Evolutionary conservation across 805 yeast genomes (phyloP).

Genomic region (Candida taoyuanica): DNA sequence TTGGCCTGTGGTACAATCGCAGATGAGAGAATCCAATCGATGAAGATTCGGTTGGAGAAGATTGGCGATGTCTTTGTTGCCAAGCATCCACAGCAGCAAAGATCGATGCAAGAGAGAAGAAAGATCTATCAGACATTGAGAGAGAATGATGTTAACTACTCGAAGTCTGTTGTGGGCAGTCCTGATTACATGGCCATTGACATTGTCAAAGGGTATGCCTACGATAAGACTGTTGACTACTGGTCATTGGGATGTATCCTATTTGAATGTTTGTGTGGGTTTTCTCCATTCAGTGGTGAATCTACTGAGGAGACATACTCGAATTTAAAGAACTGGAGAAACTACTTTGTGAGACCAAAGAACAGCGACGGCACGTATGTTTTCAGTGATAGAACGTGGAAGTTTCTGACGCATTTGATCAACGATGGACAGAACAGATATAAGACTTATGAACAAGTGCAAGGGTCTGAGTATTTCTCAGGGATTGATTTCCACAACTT

Average conservation of each 20-base stretch:
- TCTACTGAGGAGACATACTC: constrained; percentile 92
- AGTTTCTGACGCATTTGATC: constrained; percentile 69
- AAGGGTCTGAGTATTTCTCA: constrained; percentile 71
- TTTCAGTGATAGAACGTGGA: constrained; percentile 96
- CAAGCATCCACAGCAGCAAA: constrained; percentile 43
- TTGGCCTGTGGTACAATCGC: constrained; percentile 95
- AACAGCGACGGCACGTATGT: constrained; percentile 88
- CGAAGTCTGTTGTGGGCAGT: constrained; percentile 94
- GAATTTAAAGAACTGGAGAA: constrained; percentile 89
- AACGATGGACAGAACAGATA: constrained; percentile 75
- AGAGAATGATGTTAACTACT: constrained; percentile 72
- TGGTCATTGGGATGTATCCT: constrained; percentile 99
- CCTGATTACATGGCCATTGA: constrained; percentile 99
- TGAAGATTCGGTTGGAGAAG: constrained; percentile 64
- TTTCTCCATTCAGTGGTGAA: constrained; percentile 95
- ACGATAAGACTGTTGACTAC: constrained; percentile 95
- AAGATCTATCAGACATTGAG: constrained; percentile 75
- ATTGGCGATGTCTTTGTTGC: constrained; percentile 69
- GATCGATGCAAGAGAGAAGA: constrained; percentile 84
- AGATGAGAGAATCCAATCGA: constrained; percentile 86
- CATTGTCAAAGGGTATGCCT: constrained; percentile 79
- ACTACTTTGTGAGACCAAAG: constrained; percentile 82
- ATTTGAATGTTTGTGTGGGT: constrained; percentile 93
- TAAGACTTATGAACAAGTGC: constrained; percentile 76
- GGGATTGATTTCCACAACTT: constrained; percentile 77